Evolutionary conservation across 2,329 filamentous ascomycete genomes (phyloP), one percentile per base, ranked within the genome.

Genomic region (Huntiella savannae): DNA sequence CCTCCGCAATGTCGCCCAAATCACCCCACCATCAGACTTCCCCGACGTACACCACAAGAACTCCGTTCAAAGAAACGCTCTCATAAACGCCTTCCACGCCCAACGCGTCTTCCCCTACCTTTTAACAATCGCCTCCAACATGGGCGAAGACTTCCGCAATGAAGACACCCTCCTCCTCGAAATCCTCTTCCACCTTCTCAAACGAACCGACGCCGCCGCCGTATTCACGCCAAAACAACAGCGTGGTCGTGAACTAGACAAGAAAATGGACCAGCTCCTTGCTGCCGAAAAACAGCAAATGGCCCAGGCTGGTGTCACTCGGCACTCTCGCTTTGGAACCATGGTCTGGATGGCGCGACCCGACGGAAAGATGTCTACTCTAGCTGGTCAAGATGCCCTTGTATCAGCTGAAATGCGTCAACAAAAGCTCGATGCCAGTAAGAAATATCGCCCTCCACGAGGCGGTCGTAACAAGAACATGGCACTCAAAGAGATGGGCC

Each of bases 261-360:
- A 81, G 49, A 85, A 94, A 56, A 69, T 96, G 7, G 73, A 77
- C 16, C 68, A 68, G 12, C 63, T 94, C 56, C 75, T 95, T 60
- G 75, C 73, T 46, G 85, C 91, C 56, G 91, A 98, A 61, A 77
- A 78, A 2, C 74, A 78, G n/a, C 82, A 93, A 76, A 69, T 84
- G 46, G 76, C 79, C 54, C 73, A 77, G 54, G 78, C 78, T 56
- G 82, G 82, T 2, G 83, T 87, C 0, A 87, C 85, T 3, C 70
- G 91, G 41, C 91, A 98, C 60, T 93, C 87, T 54, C 75, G 91
- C 33, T 98, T 96, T 56, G 91, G 91, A 2, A 93, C 87, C 8
- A 96, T 96, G 83, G 77, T 95, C 33, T 96, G 88, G 87, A 76
- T 98, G 34, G 85, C 93, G 63, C 71, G 87, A 47, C 82, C 86